phyloP scores from a whole-genome alignment of 2,329 filamentous ascomycete species.

The Penicillium palitans region DNA sequence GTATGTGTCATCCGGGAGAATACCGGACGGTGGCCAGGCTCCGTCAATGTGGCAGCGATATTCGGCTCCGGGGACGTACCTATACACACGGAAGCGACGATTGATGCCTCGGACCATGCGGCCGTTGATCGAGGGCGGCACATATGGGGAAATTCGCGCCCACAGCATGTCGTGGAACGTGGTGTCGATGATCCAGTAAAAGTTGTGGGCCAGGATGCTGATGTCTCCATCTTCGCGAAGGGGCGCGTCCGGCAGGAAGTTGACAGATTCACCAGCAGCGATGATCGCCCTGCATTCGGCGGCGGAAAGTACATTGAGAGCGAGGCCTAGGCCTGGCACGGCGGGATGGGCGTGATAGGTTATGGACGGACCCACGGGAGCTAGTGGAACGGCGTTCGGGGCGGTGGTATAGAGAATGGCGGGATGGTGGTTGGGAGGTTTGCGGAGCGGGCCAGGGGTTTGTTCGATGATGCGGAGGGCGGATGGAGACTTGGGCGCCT shows the following conservation, averaged over 20 bases:
- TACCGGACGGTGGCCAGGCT: slow-evolving; percentile 70
- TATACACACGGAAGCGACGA: slow-evolving; percentile 68
- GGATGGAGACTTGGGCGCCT: slow-evolving; percentile 25
- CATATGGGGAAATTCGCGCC: slow-evolving; percentile 59
- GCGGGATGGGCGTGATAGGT: slow-evolving; percentile 60
- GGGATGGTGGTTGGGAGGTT: slow-evolving; percentile 67
- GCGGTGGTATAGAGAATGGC: slow-evolving; percentile 65
- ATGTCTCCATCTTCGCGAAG: slow-evolving; percentile 65
- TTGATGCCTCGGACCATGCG: slow-evolving; percentile 64
- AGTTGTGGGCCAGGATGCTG: slow-evolving; percentile 69
- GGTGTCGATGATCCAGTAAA: slow-evolving; percentile 69
- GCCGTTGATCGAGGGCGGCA: slow-evolving; percentile 58
- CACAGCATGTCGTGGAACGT: slow-evolving; percentile 65
- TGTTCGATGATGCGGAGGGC: slow-evolving; percentile 61
- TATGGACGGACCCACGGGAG: slow-evolving; percentile 48
- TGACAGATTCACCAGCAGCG: slow-evolving; percentile 63
- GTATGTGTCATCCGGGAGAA: slow-evolving; percentile 59
- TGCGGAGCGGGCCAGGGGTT: slow-evolving; percentile 60
- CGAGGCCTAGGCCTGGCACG: slow-evolving; percentile 62
- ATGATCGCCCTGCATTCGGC: slow-evolving; percentile 67
- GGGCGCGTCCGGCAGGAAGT: slow-evolving; percentile 67
- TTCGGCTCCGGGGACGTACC: slow-evolving; percentile 71
- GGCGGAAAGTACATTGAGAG: slow-evolving; percentile 60
- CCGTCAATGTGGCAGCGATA: slow-evolving; percentile 71
- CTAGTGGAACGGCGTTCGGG: slow-evolving; percentile 58